These are phyloP conservation scores for Hanseniaspora guilliermondii DNA, from an alignment of 805 yeast species.

Conservation along the genomic window DNA sequence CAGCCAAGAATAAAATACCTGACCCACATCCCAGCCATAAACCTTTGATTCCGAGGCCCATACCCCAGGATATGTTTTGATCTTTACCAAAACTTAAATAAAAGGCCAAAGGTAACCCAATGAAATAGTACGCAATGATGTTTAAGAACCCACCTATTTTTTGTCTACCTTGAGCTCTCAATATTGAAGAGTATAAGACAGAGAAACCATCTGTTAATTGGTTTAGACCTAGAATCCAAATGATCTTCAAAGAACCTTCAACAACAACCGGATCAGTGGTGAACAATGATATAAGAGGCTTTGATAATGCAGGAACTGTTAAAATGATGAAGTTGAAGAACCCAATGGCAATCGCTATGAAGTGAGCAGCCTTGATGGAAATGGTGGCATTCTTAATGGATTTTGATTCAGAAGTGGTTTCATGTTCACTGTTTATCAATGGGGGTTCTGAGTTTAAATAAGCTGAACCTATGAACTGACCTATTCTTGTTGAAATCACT, in stretches of 20 bases:
- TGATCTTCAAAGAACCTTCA: conserved; percentile 32
- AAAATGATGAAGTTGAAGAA: conserved; percentile 35
- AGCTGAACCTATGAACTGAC: conserved; percentile 39
- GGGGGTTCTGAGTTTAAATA: conserved; percentile 19
- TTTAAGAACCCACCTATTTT: conserved; percentile 59
- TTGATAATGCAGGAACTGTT: conserved; percentile 24
- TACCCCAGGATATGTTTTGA: conserved; percentile 42
- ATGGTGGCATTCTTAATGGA: conserved; percentile 23
- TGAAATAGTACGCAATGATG: conserved; percentile 53
- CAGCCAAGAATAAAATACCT: conserved; percentile 46
- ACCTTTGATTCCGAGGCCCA: conserved; percentile 51
- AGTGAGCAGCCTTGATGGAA: conserved; percentile 33
- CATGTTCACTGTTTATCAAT: neutral
- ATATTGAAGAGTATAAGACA: conserved; percentile 56
- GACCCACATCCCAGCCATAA: conserved; percentile 64
- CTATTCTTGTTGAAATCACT: conserved; percentile 44
- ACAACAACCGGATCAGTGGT: conserved; percentile 50
- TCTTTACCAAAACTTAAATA: conserved; percentile 20
- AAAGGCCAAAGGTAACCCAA: conserved; percentile 60
- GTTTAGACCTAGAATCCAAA: conserved; percentile 41
- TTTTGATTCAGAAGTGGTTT: conserved; percentile 3
- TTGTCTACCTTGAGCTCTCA: conserved; percentile 69
- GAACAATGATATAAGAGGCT: conserved; percentile 30
- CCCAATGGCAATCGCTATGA: conserved; percentile 28
- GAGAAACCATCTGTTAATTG: conserved; percentile 62